These are phyloP conservation scores for Eucalyptus curtisii DNA, from an alignment of 345 rosid species.

Conservation along the genomic window DNA sequence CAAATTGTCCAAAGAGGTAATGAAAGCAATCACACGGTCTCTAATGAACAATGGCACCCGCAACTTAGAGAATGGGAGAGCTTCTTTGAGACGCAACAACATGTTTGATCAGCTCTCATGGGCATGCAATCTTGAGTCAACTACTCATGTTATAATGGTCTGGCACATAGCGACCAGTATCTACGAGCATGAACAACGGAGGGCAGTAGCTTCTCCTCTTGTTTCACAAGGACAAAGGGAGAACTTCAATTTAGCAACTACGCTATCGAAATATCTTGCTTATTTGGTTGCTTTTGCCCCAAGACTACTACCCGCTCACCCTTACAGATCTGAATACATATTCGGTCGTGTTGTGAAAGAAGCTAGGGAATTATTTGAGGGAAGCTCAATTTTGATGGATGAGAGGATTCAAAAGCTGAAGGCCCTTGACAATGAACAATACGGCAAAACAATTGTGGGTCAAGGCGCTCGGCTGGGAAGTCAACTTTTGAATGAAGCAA, in stretches of 20 bases:
- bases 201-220: fast-evolving
- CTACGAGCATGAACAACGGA: not conserved
- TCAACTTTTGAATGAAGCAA: not conserved
- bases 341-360: not conserved
- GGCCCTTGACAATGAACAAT: not conserved
- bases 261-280: not conserved
- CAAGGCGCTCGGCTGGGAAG: not conserved
- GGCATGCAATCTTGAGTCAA: not conserved
- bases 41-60: not conserved
- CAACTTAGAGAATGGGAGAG: not conserved
- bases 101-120: not conserved
- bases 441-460: not conserved
- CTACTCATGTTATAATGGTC: not conserved
- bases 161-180: not conserved
- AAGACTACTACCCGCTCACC: not conserved
- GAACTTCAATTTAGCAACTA: not conserved
- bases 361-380: not conserved
- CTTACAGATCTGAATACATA: not conserved
- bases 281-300: not conserved
- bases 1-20: not conserved
- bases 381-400: no score
- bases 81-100: not conserved
- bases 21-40: fast-evolving
- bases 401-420: not conserved
- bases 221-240: not conserved